A percentile compares a stretch with the other conserved stretches of the same genome.
Evolutionary conservation across 495 filamentous ascomycete genomes (phyloP).

Genomic region (Terfezia boudieri): DNA sequence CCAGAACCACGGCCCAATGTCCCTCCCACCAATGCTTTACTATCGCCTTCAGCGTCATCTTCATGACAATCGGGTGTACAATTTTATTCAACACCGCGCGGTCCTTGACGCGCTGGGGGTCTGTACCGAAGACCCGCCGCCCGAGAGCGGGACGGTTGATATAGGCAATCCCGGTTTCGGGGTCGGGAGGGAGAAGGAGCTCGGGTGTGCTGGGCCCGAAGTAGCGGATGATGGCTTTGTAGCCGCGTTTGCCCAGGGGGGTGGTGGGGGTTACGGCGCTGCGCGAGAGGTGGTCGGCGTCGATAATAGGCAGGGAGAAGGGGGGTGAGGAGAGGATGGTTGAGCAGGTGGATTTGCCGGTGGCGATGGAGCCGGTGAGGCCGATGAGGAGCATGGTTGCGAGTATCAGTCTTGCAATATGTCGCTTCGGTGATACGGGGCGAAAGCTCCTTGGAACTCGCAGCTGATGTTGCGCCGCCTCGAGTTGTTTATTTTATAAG

Average conservation of each 20-base stretch:
- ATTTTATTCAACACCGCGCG: conserved; percentile 63
- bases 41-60: conserved; percentile 42
- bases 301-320: conserved; percentile 76
- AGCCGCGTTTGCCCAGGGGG: conserved; percentile 26
- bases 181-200: conserved; percentile 37
- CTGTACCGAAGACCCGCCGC: conserved; percentile 58
- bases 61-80: conserved; percentile 66
- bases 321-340: conserved; percentile 52
- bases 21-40: conserved; percentile 44
- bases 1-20: conserved; percentile 70
- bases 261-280: conserved; percentile 82
- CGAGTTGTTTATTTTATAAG: too few relatives aligned
- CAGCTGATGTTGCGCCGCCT: too few relatives aligned
- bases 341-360: conserved; percentile 93
- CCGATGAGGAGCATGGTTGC: conserved; percentile 74
- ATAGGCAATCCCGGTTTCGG: not conserved
- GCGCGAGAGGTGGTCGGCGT: conserved; percentile 79
- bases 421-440: too few relatives aligned
- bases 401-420: too few relatives aligned
- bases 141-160: conserved; percentile 76
- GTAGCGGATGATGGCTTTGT: conserved; percentile 53
- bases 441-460: too few relatives aligned
- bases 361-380: conserved; percentile 91
- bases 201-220: conserved; percentile 67
- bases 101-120: conserved; percentile 38